Conservation (phyloP, 108 stramenopile species). For the Fragilariopsis cylindrus region DNA sequence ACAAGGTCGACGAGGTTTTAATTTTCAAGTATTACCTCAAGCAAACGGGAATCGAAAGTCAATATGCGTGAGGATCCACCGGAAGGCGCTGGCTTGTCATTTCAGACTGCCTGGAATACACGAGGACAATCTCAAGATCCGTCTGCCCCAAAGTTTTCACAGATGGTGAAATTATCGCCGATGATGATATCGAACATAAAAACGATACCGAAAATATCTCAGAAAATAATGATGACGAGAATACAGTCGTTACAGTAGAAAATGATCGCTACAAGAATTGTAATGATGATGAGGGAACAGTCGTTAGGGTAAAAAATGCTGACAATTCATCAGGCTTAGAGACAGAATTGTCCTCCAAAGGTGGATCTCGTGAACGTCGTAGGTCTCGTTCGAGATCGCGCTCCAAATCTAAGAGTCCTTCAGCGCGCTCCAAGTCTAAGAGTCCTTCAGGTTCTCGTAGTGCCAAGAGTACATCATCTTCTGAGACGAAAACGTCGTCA, state of each 20-base stretch:
- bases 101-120: conserved; percentile 13
- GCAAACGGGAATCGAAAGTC: conserved; percentile 9
- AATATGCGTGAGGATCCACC: conserved; percentile 34
- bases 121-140: conserved; percentile 26
- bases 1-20: conserved; percentile 10
- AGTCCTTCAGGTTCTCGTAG: not conserved
- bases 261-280: conserved; percentile 12
- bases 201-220: conserved; percentile 8
- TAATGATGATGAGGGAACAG: not conserved
- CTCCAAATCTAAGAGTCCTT: not conserved
- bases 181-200: not conserved
- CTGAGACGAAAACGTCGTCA: not conserved
- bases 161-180: conserved; percentile 12
- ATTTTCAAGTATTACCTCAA: conserved; percentile 27
- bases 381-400: not conserved
- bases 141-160: conserved; percentile 18
- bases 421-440: not conserved
- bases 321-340: not conserved
- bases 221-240: not conserved
- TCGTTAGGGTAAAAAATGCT: not conserved
- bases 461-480: not conserved
- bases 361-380: not conserved
- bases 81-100: conserved; percentile 18
- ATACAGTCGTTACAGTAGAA: conserved; percentile 2
- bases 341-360: not conserved